A percentile compares a stretch with the other conserved stretches of the same genome.
These are phyloP conservation scores for Spatholobus suberectus DNA, from an alignment of 306 rosid genomes.

Conservation along the genomic window DNA sequence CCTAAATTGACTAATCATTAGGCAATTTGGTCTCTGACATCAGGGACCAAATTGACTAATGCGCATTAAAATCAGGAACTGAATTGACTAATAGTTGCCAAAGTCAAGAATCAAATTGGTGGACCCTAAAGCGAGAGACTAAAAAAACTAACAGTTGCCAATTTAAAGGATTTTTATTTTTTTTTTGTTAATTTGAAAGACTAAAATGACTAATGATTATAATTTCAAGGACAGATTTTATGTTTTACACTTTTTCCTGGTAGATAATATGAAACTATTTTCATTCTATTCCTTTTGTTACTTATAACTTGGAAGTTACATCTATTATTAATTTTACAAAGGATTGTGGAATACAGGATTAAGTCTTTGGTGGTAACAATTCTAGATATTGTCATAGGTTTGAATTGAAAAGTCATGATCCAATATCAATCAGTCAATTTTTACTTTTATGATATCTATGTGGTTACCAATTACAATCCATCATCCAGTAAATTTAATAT, in stretches of 20 bases:
- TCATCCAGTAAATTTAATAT: not conserved
- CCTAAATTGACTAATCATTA: not conserved
- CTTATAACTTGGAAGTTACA: not conserved
- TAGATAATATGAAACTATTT: not conserved
- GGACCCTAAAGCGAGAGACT: not conserved
- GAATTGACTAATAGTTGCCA: not conserved
- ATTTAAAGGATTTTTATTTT: not conserved
- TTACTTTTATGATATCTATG: not conserved
- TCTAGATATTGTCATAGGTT: not conserved
- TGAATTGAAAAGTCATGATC: conserved; percentile 8
- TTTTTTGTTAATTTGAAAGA: not conserved
- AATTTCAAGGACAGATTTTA: not conserved
- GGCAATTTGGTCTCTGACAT: not conserved
- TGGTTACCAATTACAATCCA: conserved; percentile 2
- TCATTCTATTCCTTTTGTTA: not conserved
- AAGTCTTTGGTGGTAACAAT: conserved; percentile 12
- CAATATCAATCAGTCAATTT: conserved; percentile 9
- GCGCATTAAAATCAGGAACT: not conserved
- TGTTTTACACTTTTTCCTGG: not conserved
- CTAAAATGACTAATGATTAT: not conserved
- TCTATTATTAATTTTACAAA: not conserved
- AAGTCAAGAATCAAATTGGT: not conserved
- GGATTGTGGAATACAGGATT: not conserved
- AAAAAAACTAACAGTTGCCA: not conserved
- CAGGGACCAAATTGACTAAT: not conserved